Base-by-base conservation (phyloP, 2,329 filamentous ascomycete species). In the Ophiostoma montium region DNA sequence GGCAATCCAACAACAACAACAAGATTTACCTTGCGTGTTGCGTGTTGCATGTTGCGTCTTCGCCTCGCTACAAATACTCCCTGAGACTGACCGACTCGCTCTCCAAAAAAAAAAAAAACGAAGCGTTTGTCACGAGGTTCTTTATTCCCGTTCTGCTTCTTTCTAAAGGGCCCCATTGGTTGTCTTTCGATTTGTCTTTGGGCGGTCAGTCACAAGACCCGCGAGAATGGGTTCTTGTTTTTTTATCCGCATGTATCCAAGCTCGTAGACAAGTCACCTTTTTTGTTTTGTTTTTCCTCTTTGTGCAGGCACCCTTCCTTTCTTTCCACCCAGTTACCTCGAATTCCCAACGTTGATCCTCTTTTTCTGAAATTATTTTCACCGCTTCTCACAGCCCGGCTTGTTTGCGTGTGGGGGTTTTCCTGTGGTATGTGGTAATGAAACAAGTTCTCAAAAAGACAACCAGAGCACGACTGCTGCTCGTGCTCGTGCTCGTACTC, bases 381-480 rank as follows among this genome's bases (percentile, higher is more conserved):
- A 33, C 48, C 42, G 48, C 48, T 41, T 33, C n/a, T 45, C 35
- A 11, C 33, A 32, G 19, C 48, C 48, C 23, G 39, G 12, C 2
- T 19, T 47, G 46, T 27, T 27, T 31, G 48, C 33, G 48, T 46
- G 48, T 50, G 48, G 48, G 48, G 43, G 48, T 50, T 46, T 16
- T 27, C 16, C 19, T 30, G 38, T 32, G 27, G 11, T 15, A 11
- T 33, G 4, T 33, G 32, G 13, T 33, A 11, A 15, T 33, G 32
- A 33, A 27, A 4, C 23, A 8, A n/a, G n/a, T n/a, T n/a, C n/a
- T n/a, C n/a, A n/a, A n/a, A n/a, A n/a, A 27, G 23, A 27, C 23
- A 27, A 27, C 23, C 5, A 39, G n/a, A n/a, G n/a, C n/a, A n/a
- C n/a, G n/a, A n/a, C n/a, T n/a, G n/a, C n/a, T n/a, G n/a, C n/a